Evolutionary conservation across 768 basidiomycete species (phyloP).

Genomic region (Flagelloscypha sp.): DNA sequence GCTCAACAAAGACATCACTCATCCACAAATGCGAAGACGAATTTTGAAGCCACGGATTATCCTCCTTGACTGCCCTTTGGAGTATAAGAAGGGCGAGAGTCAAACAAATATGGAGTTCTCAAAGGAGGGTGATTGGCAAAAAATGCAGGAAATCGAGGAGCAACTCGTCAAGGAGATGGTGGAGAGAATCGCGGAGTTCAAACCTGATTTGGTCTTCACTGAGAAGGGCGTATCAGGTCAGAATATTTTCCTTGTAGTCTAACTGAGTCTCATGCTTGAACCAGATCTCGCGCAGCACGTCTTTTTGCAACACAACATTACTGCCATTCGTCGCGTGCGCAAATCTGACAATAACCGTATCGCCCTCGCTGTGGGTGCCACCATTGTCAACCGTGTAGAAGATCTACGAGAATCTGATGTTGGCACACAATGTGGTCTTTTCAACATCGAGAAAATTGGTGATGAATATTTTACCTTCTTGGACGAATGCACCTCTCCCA

Average conservation of each 20-base stretch:
- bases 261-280: not conserved
- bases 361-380: slow-evolving; percentile 90
- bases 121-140: slow-evolving; percentile 88
- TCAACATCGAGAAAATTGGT: slow-evolving; percentile 94
- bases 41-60: slow-evolving; percentile 87
- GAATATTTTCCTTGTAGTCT: slow-evolving; percentile 18
- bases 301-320: slow-evolving; percentile 78
- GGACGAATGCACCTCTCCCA: slow-evolving; percentile 81
- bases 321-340: slow-evolving; percentile 93
- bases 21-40: slow-evolving; percentile 90
- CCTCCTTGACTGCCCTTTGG: slow-evolving; percentile 87
- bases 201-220: slow-evolving; percentile 90
- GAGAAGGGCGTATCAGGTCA: slow-evolving; percentile 96
- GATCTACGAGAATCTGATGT: slow-evolving; percentile 89
- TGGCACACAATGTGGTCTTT: slow-evolving; percentile 91
- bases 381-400: slow-evolving; percentile 94
- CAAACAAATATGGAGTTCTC: slow-evolving; percentile 99
- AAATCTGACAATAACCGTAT: slow-evolving; percentile 99
- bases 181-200: slow-evolving; percentile 80
- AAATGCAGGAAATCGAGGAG: slow-evolving; percentile 92
- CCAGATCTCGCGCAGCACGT: slow-evolving; percentile 90
- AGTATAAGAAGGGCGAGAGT: slow-evolving; percentile 98
- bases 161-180: slow-evolving; percentile 90
- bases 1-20: slow-evolving; percentile 98
- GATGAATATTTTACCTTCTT: slow-evolving; percentile 99